Evolutionary conservation across 495 filamentous ascomycete genomes (phyloP).

Genomic region (Aspergillus funiculosus): DNA sequence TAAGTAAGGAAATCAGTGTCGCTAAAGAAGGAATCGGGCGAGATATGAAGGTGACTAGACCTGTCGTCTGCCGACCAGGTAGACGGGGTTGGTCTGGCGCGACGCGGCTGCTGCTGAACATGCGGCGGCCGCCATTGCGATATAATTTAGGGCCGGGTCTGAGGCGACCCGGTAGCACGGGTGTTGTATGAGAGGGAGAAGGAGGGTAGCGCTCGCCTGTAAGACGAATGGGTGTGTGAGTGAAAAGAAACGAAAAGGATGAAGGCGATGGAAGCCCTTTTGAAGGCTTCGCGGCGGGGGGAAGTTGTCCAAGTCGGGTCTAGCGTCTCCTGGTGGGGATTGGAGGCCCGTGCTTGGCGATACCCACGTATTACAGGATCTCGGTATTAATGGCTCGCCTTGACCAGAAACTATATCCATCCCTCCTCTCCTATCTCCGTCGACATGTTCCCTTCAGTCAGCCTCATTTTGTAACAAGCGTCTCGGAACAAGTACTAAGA

Average conservation of each 20-base stretch:
- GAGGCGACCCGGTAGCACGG: constrained; percentile 14
- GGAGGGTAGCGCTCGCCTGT: constrained; percentile 1
- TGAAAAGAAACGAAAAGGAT: background rate
- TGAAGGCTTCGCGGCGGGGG: constrained; percentile 1
- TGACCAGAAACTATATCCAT: no score
- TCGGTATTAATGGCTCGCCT: no score
- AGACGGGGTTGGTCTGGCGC: constrained; percentile 3
- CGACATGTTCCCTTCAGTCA: no score
- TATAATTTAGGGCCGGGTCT: constrained; percentile 17
- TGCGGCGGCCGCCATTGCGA: constrained; percentile 15
- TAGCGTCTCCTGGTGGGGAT: background rate
- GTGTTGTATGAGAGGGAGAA: constrained; percentile 1
- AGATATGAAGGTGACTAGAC: constrained; percentile 6
- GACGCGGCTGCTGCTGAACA: constrained; percentile 8
- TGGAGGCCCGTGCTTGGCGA: background rate
- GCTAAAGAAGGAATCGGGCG: constrained; percentile 4
- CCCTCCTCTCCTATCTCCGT: no score
- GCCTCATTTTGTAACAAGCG: background rate
- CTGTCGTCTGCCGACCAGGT: background rate
- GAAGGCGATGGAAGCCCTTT: background rate
- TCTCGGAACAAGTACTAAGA: background rate
- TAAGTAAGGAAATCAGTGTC: constrained; percentile 1
- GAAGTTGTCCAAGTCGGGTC: background rate
- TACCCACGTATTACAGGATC: background rate
- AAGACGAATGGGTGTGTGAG: background rate